A percentile compares a stretch with the other conserved stretches of the same genome.
Conservation (phyloP, 306 rosid species). For the Citrullus mucosospermus region DNA sequence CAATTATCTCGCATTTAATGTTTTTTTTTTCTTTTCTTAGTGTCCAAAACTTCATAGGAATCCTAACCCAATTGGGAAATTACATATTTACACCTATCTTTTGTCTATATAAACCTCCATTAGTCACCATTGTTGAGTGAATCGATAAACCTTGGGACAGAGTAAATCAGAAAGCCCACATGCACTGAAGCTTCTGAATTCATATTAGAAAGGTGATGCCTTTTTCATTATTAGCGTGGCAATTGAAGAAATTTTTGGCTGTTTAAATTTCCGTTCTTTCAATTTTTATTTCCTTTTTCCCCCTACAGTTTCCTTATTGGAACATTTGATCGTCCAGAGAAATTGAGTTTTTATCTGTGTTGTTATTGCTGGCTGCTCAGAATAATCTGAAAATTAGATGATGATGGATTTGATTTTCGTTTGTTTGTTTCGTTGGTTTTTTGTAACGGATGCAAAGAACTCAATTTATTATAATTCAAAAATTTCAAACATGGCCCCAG, state of each 20-base stretch:
- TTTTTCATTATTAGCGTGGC: neutral
- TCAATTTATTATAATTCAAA: neutral
- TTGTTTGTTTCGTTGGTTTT: neutral
- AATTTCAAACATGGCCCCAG: neutral
- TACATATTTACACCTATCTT: neutral
- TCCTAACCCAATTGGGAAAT: neutral
- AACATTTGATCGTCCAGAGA: neutral
- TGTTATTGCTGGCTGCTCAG: no score
- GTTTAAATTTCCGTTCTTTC: neutral
- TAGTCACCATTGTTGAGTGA: neutral
- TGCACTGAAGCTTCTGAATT: neutral
- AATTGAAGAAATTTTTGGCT: neutral
- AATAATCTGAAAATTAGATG: neutral
- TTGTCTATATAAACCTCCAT: neutral
- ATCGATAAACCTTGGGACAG: neutral
- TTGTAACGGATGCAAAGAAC: neutral
- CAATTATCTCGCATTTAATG: neutral
- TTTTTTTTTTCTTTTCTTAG: neutral
- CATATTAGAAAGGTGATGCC: neutral
- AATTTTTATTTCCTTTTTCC: neutral
- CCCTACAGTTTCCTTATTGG: neutral
- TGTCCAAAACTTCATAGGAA: neutral
- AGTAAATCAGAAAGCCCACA: neutral
- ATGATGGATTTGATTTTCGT: neutral
- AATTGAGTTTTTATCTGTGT: no score